Evolutionary conservation across 2,329 filamentous ascomycete species (phyloP).

Genomic region (Hymenoscyphus repandus): DNA sequence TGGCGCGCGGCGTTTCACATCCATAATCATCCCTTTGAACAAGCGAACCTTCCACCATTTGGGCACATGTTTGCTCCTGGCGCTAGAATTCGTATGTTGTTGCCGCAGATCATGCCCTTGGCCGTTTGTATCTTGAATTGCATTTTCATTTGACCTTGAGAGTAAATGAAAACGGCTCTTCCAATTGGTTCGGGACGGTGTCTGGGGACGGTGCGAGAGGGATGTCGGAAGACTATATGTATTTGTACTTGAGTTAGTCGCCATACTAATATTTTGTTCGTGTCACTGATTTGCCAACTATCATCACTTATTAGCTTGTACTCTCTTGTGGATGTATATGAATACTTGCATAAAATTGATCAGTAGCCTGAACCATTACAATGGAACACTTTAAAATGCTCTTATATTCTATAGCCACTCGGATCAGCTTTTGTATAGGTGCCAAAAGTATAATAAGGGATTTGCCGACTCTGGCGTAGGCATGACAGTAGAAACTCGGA

Average conservation of each 20-base stretch:
- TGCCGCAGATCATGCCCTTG: constrained; percentile 7
- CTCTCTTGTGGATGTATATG: too few relatives aligned
- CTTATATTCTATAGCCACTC: too few relatives aligned
- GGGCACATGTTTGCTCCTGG: constrained; percentile 16
- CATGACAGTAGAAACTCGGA: too few relatives aligned
- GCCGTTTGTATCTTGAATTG: neutral
- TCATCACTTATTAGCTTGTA: too few relatives aligned
- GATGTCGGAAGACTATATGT: constrained; percentile 21
- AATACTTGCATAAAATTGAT: too few relatives aligned
- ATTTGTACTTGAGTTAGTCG: constrained; percentile 6
- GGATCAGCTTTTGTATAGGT: too few relatives aligned
- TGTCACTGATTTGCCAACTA: too few relatives aligned
- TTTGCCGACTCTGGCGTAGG: too few relatives aligned
- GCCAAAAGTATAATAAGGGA: too few relatives aligned
- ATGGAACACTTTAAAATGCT: too few relatives aligned
- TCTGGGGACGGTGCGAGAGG: constrained; percentile 12
- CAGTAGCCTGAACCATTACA: too few relatives aligned
- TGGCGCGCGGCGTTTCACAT: constrained; percentile 67
- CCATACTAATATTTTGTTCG: constrained; percentile 4
- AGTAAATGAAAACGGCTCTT: constrained; percentile 12
- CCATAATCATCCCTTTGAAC: constrained; percentile 76
- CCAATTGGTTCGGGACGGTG: constrained; percentile 15
- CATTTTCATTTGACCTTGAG: constrained; percentile 3
- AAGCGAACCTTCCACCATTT: constrained; percentile 70
- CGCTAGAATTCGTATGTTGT: constrained; percentile 13